phyloP scores from a whole-genome alignment of 1,284 basidiomycete species.

The Malassezia obtusa region DNA sequence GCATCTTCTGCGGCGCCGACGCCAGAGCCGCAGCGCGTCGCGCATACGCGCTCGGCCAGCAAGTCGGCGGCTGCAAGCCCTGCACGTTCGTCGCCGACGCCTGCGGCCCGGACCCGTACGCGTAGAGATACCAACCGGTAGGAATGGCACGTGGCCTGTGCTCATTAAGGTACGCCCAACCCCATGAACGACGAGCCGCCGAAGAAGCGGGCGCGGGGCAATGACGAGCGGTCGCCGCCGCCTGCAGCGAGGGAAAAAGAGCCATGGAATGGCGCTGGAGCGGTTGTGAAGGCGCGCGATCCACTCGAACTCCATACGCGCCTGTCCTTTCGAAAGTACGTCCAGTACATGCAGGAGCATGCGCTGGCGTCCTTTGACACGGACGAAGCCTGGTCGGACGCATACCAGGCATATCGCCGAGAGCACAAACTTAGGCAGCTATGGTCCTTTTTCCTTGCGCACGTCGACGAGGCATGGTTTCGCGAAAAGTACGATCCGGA shows the following conservation, averaged over 20 bases:
- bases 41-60: neutral
- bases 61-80: neutral
- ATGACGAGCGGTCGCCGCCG: no score
- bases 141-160: neutral
- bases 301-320: neutral
- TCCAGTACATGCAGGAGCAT: neutral
- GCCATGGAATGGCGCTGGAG: no score
- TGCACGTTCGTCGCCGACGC: neutral
- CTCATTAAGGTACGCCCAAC: neutral
- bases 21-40: neutral
- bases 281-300: neutral
- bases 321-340: neutral
- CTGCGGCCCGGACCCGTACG: neutral
- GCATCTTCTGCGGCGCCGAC: neutral
- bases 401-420: slow-evolving; percentile 31
- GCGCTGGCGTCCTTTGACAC: neutral
- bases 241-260: no score
- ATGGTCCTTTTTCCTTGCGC: slow-evolving; percentile 29
- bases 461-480: slow-evolving; percentile 35
- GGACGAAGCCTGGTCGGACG: neutral
- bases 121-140: slow-evolving; percentile 2
- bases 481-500: slow-evolving; percentile 33
- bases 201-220: no score
- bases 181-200: no score
- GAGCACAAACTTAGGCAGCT: slow-evolving; percentile 30